phyloP scores from a whole-genome alignment of 2,329 filamentous ascomycete species.

The Phoma sp. region DNA sequence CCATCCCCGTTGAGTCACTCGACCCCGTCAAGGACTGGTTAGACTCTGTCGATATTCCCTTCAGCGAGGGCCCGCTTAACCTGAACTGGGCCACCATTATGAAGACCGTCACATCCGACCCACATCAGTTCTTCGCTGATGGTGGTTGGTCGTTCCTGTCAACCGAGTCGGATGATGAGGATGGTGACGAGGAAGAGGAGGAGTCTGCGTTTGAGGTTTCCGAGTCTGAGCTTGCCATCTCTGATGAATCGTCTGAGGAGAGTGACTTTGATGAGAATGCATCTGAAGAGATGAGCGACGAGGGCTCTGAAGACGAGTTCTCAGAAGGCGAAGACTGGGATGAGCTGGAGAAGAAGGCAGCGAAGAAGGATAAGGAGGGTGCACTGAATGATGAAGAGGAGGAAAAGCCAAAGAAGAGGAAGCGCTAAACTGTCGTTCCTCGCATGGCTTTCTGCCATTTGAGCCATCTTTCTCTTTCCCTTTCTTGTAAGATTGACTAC shows the following conservation, averaged over 20 bases:
- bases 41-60: conserved; percentile 93
- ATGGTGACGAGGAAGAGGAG: conserved; percentile 77
- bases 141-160: conserved; percentile 95
- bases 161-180: conserved; percentile 86
- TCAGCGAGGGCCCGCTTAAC: conserved; percentile 92
- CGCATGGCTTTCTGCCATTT: background rate
- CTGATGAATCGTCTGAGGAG: conserved; percentile 82
- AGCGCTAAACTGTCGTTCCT: conserved; percentile 65
- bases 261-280: conserved; percentile 94
- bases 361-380: conserved; percentile 66
- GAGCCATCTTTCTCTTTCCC: background rate
- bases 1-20: conserved; percentile 92
- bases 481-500: conserved; percentile 15
- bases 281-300: conserved; percentile 79
- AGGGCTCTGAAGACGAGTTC: conserved; percentile 61
- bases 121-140: conserved; percentile 93
- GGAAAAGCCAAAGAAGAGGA: conserved; percentile 69
- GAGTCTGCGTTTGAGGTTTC: conserved; percentile 92
- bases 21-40: conserved; percentile 98
- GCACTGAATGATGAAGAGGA: conserved; percentile 63
- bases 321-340: conserved; percentile 85
- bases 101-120: conserved; percentile 96
- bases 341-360: conserved; percentile 86
- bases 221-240: conserved; percentile 77
- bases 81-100: conserved; percentile 99